Base-by-base conservation (phyloP, 2,329 filamentous ascomycete species). In the Claviceps capensis region DNA sequence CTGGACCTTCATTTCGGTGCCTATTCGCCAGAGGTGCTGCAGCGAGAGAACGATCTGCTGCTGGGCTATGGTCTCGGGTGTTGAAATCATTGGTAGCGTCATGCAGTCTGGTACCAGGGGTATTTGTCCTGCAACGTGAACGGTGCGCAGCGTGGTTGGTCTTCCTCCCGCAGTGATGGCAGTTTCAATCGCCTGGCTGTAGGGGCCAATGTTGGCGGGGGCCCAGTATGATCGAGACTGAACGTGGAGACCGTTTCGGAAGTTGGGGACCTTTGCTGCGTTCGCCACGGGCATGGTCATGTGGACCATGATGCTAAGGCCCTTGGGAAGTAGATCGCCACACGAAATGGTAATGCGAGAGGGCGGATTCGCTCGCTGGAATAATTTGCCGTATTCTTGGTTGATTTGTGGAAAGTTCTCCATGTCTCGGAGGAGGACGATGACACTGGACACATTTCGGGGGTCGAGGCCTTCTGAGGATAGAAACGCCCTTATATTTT, bases 191-290 rank as follows among this genome's bases (percentile, higher is more conserved):
- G 89, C 88, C 69, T 98, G 93, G 52, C 90, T 96, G 67, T 97
- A 97, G 0, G 93, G 93, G 0, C 93, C 93, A 51, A 98, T 97
- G 62, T 97, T 97, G 19, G 93, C 91, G 0, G 93, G 93, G 0
- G 93, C 93, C 93, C 93, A 98, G 73, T 97, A 97, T 11, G 88
- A 95, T 41, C 87, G 76, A 3, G 86, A 90, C 68, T 97, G 93
- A 5, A 98, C 90, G 65, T 98, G 93, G 1, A 97, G 76, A 0
- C 79, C 80, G 49, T 75, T 73, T 68, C 86, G 67, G 36, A 63
- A 60, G n/a, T 51, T 50, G 5, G 50, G 54, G 8, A 56, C 55
- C 19, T 22, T 43, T 11, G 17, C 17, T 11, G 40, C 17, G 4
- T 19, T 8, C 2, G 54, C 54, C 1, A 61, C 56, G 23, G 72